These are phyloP conservation scores for Cladobotryum protrusum DNA, from an alignment of 2,329 filamentous ascomycete genomes.

Conservation along the genomic window DNA sequence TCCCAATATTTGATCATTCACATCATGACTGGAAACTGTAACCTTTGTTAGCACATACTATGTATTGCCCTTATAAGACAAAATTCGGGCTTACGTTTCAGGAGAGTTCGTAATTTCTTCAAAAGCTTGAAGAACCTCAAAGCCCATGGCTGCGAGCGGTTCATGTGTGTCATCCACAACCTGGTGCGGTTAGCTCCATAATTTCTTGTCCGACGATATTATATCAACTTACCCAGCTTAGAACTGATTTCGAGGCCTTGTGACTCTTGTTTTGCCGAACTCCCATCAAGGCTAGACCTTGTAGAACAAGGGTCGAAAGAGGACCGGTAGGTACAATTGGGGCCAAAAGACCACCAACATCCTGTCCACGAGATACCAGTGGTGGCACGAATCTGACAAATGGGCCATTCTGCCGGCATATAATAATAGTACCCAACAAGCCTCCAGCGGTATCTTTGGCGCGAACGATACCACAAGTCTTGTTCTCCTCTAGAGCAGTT, in stretches of 20 bases:
- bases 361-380: constrained; percentile 52
- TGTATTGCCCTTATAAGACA: not conserved
- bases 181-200: constrained; percentile 33
- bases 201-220: not conserved
- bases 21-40: not conserved
- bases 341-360: constrained; percentile 70
- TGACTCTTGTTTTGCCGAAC: constrained; percentile 77
- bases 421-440: constrained; percentile 71
- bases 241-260: constrained; percentile 63
- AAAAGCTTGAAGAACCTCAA: constrained; percentile 70
- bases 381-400: constrained; percentile 65
- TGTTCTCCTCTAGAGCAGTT: constrained; percentile 63
- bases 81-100: constrained; percentile 36
- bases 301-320: constrained; percentile 63
- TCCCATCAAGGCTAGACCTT: constrained; percentile 74
- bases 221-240: constrained; percentile 66
- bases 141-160: constrained; percentile 71
- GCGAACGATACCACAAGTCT: constrained; percentile 73
- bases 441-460: constrained; percentile 65
- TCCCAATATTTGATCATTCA: no score
- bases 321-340: constrained; percentile 66
- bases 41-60: no score
- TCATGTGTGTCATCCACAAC: constrained; percentile 66
- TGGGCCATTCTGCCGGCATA: constrained; percentile 65
- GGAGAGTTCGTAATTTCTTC: constrained; percentile 69